Percentiles rank a stretch among this genome's conserved stretches.
These are phyloP conservation scores for Hygrophila difformis DNA, from an alignment of 257 asterid genomes.

Conservation along the genomic window DNA sequence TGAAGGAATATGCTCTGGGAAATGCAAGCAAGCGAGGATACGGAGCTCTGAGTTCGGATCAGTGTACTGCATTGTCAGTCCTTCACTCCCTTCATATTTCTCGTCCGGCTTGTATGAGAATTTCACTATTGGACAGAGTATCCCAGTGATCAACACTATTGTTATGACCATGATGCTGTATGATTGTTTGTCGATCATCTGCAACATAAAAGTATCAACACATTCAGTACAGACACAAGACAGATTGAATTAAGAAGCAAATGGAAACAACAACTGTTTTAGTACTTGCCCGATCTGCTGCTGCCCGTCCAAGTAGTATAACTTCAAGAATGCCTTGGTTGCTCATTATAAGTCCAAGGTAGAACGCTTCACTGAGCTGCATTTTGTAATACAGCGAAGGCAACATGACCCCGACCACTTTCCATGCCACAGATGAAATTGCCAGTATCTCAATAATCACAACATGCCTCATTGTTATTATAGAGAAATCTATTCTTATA, in stretches of 20 bases:
- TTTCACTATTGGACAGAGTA: conserved; percentile 25
- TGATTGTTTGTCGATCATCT: conserved; percentile 26
- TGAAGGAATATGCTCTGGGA: conserved; percentile 25
- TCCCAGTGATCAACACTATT: conserved; percentile 17
- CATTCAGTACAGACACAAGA: conserved; percentile 7
- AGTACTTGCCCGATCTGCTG: conserved; percentile 16
- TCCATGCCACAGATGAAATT: conserved; percentile 15
- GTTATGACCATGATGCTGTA: conserved; percentile 26
- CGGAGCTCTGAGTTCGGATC: conserved; percentile 23
- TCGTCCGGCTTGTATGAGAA: conserved; percentile 24
- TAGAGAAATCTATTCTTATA: conserved; percentile 23
- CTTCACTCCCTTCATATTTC: conserved; percentile 14
- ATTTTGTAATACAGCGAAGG: conserved; percentile 22
- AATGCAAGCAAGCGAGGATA: conserved; percentile 27
- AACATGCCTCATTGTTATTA: conserved; percentile 20
- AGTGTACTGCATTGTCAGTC: conserved; percentile 20
- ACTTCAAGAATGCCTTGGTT: conserved; percentile 38
- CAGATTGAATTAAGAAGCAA: no score
- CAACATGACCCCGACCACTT: conserved; percentile 23
- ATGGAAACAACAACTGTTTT: no score
- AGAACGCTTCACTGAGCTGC: conserved; percentile 20
- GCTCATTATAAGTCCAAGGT: conserved; percentile 29
- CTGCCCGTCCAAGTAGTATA: conserved; percentile 25
- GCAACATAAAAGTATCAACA: conserved; percentile 7
- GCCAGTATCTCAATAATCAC: conserved; percentile 23